Evolutionary conservation across 2,329 filamentous ascomycete genomes (phyloP), one percentile per base, ranked within the genome.

Genomic region (Arthrobotrys pseudoclavata): DNA sequence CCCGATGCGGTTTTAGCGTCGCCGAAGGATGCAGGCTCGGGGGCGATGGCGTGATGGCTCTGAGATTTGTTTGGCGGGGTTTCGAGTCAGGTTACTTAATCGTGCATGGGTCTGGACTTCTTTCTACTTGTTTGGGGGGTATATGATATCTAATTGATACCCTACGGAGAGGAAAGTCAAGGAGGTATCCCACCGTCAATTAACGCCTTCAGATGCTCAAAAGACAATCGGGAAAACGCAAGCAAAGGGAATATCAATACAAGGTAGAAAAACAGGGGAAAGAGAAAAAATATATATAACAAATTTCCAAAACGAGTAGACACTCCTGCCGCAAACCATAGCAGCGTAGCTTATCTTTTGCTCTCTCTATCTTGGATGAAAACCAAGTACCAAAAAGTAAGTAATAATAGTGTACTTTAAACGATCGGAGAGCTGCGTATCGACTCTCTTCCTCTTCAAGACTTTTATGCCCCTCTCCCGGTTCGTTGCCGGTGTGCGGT

Each of bases 1-100:
- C 50, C 50, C 5, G 9, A 53, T 29, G 31, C 18, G 18, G 31
- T 7, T 22, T 61, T 61, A 61, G 55, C 37, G 31, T 24, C 50
- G 26, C 50, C 13, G 50, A 31, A n/a, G n/a, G 15, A 26, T 42
- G 62, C 62, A 67, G 48, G 34, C 29, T 15, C 29, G 29, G 29
- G 45, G 55, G 2, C 68, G 68, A 71, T 71, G 68, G 68, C 68
- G 68, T 71, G 67, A 70, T 70, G 13, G 67, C 57, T 47, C 1
- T n/a, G 4, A 20, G 1, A 6, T 45, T n/a, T 15, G 42, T 18
- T 45, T 45, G 42, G 40, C n/a, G 2, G 40, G 13, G 4, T 31
- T 31, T 40, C 34, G 34, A 29, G 26, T 7, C 7, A 4, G 7
- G 7, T 34, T 34, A 34, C 31, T 34, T 34, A 34, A 34, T 34